Percentiles rank a stretch among this genome's conserved stretches.
Evolutionary conservation across 805 yeast species (phyloP).

Genomic region (Candida michaelii): DNA sequence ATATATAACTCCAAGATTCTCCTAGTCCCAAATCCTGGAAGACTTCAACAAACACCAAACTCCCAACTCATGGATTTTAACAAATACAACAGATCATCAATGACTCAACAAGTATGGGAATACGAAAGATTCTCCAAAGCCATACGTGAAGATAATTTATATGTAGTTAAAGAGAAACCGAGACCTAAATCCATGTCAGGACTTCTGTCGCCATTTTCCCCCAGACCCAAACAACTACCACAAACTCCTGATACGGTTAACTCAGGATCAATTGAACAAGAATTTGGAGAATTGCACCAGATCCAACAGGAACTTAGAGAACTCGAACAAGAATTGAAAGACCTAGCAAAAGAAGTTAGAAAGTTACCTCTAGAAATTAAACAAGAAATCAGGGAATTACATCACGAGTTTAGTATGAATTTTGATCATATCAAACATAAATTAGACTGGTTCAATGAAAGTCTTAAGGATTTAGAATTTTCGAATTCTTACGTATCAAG

Average conservation of each 20-base stretch:
- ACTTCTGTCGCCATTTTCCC: constrained; percentile 1
- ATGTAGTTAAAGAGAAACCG: background rate
- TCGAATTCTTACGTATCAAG: background rate
- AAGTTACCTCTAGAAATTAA: background rate
- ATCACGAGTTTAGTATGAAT: background rate
- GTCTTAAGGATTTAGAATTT: constrained; percentile 4
- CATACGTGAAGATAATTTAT: constrained; percentile 2
- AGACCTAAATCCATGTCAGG: background rate
- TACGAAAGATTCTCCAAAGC: constrained; percentile 2
- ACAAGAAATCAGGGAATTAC: constrained; percentile 2
- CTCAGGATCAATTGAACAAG: too few species aligned
- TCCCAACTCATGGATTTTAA: background rate
- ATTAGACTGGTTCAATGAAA: constrained; percentile 9
- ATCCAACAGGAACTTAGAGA: too few species aligned
- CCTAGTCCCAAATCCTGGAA: too few species aligned
- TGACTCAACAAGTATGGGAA: background rate
- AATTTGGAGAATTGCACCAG: too few species aligned
- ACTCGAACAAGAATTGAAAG: too few species aligned
- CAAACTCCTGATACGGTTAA: background rate
- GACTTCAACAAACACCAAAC: too few species aligned
- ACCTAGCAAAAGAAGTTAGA: too few species aligned
- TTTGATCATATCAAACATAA: constrained; percentile 1
- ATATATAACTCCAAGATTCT: background rate
- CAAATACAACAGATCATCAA: background rate
- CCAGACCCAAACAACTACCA: background rate